Conservation (phyloP, 2,329 filamentous ascomycete genomes). For the Byssothecium circinans region DNA sequence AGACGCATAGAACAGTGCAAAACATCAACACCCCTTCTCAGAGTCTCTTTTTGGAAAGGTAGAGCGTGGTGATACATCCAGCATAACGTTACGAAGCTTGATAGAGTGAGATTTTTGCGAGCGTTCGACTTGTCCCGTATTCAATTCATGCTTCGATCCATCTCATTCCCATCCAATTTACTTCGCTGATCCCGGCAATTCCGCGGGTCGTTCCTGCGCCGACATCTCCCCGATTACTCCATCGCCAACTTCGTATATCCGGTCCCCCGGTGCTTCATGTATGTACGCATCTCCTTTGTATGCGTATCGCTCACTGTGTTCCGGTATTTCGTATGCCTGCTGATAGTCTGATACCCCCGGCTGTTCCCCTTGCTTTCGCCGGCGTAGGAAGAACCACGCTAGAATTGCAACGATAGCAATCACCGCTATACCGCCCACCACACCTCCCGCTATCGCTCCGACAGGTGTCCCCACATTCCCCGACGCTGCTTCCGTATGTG, state of each 20-base stretch:
- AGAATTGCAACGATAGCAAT: constrained; percentile 1
- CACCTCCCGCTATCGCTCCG: constrained; percentile 7
- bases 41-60: too few species aligned
- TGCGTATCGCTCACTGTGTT: not conserved
- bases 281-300: not conserved
- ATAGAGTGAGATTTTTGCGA: too few species aligned
- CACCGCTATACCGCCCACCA: constrained; percentile 3
- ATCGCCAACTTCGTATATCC: not conserved
- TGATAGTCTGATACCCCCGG: not conserved
- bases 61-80: too few species aligned
- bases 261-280: not conserved
- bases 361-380: not conserved
- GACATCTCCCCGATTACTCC: not conserved
- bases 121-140: too few species aligned
- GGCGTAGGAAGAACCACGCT: constrained; percentile 6
- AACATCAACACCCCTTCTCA: too few species aligned
- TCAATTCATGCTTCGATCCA: too few species aligned
- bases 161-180: not conserved
- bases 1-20: too few species aligned
- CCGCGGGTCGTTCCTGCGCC: not conserved
- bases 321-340: not conserved
- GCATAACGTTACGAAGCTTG: too few species aligned
- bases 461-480: not conserved
- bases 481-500: not conserved
- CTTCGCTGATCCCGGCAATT: not conserved